phyloP scores from a whole-genome alignment of 129 eudicot species.

The Cynara cardunculus region DNA sequence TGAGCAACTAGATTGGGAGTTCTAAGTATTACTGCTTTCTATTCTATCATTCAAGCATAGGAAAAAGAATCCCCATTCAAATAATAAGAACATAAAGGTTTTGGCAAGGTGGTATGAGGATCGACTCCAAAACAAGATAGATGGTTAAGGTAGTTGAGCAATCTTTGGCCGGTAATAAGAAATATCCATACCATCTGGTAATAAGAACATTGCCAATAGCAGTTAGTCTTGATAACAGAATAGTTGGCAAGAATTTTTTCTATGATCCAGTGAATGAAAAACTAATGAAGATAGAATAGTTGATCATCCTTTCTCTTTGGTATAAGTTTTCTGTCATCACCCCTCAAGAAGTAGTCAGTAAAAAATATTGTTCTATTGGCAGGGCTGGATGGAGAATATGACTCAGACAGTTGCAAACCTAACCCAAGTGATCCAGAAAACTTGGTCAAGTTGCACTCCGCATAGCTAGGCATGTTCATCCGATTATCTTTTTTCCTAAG shows the following conservation, averaged over 20 bases:
- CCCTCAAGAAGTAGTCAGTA: background rate
- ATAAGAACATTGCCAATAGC: background rate
- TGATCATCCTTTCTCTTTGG: background rate
- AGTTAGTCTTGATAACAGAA: background rate
- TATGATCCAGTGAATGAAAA: background rate
- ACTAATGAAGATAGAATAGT: background rate
- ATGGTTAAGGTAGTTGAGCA: background rate
- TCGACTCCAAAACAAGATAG: background rate
- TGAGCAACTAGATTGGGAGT: slow-evolving; percentile 10
- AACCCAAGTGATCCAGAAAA: background rate
- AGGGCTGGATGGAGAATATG: background rate
- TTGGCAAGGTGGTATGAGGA: background rate
- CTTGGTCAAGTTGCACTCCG: background rate
- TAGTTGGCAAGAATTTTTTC: background rate
- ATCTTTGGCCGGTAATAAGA: background rate
- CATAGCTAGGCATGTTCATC: background rate
- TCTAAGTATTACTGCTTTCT: slow-evolving; percentile 6
- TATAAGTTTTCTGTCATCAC: background rate
- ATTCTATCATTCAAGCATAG: slow-evolving; percentile 11
- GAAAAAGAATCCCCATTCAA: background rate
- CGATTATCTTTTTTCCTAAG: too few species aligned
- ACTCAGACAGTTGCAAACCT: background rate
- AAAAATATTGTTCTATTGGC: background rate
- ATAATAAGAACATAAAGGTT: background rate
- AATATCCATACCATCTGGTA: background rate